A percentile compares a stretch with the other conserved stretches of the same genome.
These are phyloP conservation scores for Curvularia lunata DNA, from an alignment of 2,329 filamentous ascomycete genomes.

Conservation along the genomic window DNA sequence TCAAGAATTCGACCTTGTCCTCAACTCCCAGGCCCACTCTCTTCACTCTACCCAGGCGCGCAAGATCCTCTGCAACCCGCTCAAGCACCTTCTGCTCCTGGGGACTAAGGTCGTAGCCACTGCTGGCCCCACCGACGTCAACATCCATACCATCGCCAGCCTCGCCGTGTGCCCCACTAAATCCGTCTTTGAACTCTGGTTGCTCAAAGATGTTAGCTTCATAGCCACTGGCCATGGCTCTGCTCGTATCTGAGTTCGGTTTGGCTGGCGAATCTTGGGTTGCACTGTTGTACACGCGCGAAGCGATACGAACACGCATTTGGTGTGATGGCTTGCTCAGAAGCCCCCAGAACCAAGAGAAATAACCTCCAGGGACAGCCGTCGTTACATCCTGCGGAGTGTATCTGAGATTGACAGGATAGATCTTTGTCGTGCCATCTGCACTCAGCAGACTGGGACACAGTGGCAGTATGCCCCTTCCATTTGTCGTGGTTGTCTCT, in stretches of 20 bases:
- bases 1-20: conserved; percentile 84
- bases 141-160: conserved; percentile 29
- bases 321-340: conserved; percentile 85
- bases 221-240: conserved; percentile 31
- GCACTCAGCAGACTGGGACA: conserved; percentile 76
- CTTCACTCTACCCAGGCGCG: conserved; percentile 86
- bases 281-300: conserved; percentile 62
- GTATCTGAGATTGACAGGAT: conserved; percentile 89
- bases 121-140: conserved; percentile 8
- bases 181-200: conserved; percentile 32
- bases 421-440: conserved; percentile 74
- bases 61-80: conserved; percentile 80
- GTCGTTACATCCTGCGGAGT: conserved; percentile 89
- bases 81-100: conserved; percentile 75
- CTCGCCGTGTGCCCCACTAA: conserved; percentile 17
- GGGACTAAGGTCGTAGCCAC: conserved; percentile 28
- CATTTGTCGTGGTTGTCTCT: conserved; percentile 93
- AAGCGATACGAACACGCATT: conserved; percentile 88
- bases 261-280: conserved; percentile 26
- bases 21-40: conserved; percentile 81
- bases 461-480: conserved; percentile 84
- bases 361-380: conserved; percentile 76
- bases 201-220: conserved; percentile 45
- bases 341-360: conserved; percentile 82
- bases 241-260: conserved; percentile 8